These are phyloP conservation scores for Cerioporus squamosus DNA, from an alignment of 1,284 basidiomycete genomes.

Conservation along the genomic window DNA sequence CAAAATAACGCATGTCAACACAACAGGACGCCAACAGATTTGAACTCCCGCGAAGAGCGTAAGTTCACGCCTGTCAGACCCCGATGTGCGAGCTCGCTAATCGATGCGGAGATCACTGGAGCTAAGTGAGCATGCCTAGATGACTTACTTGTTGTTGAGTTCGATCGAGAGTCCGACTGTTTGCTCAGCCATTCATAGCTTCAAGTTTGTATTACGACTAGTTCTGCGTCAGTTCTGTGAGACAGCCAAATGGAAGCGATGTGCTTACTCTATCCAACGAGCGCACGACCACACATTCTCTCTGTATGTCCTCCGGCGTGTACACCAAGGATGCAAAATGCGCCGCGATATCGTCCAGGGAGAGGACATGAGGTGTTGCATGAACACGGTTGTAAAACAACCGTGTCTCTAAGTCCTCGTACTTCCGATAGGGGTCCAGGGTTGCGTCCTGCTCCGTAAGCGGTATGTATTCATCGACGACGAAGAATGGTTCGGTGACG, in stretches of 20 bases:
- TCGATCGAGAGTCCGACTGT: no score
- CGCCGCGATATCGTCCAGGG: not conserved
- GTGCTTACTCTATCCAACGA: slow-evolving; percentile 4
- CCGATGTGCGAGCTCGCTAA: no score
- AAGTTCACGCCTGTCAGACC: no score
- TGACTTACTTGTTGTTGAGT: no score
- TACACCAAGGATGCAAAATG: slow-evolving; percentile 8
- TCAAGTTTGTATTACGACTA: no score
- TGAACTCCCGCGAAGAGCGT: no score
- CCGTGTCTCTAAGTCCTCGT: not conserved
- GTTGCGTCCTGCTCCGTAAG: not conserved
- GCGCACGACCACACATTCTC: slow-evolving; percentile 4
- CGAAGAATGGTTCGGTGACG: slow-evolving; percentile 1
- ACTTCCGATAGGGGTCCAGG: slow-evolving; percentile 3
- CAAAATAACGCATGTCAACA: no score
- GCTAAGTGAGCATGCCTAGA: no score
- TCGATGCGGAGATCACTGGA: no score
- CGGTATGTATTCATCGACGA: not conserved
- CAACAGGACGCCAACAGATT: no score
- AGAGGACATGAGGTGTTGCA: not conserved
- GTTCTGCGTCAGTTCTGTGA: no score
- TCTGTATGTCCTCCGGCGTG: not conserved
- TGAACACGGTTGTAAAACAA: not conserved
- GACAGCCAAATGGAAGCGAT: not conserved
- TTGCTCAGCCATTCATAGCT: no score